These are phyloP conservation scores for Kodamaea neixiangensis DNA, from an alignment of 805 yeast species.

Conservation along the genomic window DNA sequence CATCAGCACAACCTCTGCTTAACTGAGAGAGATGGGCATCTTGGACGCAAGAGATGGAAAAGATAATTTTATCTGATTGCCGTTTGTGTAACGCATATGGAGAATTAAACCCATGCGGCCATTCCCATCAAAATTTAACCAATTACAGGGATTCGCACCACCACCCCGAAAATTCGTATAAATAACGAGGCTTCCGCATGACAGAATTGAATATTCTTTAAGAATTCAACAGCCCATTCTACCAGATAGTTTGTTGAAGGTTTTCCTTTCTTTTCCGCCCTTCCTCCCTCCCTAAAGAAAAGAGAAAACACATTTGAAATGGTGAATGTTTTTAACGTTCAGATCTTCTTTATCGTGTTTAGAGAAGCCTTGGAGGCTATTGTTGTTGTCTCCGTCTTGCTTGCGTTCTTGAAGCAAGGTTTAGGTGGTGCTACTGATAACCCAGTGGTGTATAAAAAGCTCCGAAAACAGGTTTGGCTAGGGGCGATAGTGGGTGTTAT, in stretches of 20 bases:
- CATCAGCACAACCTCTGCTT: too few species aligned
- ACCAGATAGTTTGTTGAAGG: background rate
- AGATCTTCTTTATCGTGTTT: constrained; percentile 27
- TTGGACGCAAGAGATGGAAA: too few species aligned
- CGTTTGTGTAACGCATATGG: background rate
- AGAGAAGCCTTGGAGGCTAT: constrained; percentile 30
- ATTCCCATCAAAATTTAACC: background rate
- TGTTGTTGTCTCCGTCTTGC: constrained; percentile 28
- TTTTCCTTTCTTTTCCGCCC: background rate
- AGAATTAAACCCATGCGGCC: background rate
- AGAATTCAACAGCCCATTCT: background rate
- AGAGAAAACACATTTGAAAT: constrained; percentile 9
- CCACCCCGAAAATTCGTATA: background rate
- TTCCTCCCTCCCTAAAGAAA: background rate
- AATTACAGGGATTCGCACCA: background rate
- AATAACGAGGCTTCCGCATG: background rate
- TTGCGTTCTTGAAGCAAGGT: constrained; percentile 31
- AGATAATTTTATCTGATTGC: constrained; percentile 3
- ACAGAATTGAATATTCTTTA: background rate
- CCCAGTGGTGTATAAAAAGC: constrained; percentile 21
- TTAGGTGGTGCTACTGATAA: constrained; percentile 24
- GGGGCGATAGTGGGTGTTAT: constrained; percentile 24
- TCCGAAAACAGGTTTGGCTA: constrained; percentile 24
- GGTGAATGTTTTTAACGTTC: constrained; percentile 29
- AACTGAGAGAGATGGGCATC: too few species aligned